Evolutionary conservation across 768 basidiomycete species (phyloP), one percentile per base, ranked within the genome.

Genomic region (Termitomyces sp.): DNA sequence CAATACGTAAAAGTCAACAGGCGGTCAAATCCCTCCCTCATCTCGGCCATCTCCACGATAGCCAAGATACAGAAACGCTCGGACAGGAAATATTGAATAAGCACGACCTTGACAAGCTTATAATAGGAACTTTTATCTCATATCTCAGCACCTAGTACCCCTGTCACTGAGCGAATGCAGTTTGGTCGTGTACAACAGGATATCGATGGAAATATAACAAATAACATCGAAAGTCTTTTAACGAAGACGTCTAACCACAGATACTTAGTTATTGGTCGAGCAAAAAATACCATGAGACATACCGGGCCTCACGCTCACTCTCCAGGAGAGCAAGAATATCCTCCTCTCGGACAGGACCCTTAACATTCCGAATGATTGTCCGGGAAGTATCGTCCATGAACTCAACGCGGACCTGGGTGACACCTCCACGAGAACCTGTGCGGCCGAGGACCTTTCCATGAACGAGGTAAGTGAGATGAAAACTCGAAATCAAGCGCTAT

Each of bases 251-350:
- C 77, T 77, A 42, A 6, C 24, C 44, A 51, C 11, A 34, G 12
- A 48, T 22, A 36, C 15, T 67, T 22, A 63, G 47, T 44, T 2
- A 30, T 8, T 16, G 27, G 20, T 45, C 16, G 31, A 42, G 4
- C 39, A 3, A 31, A n/a, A 55, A 6, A 27, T 13, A 39, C 11
- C 2, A 12, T 15, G 30, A 9, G 41, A 86, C 93, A 68, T 70
- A 97, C 97, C 97, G 93, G 69, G 97, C 97, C 82, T 99, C 97
- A 78, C 97, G 93, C 79, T 99, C 97, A 73, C 90, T 91, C 82
- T 99, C 97, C 71, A 98, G 81, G 65, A 99, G 81, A 66, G 95
- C 94, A 62, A 99, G 83, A 70, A 98, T 97, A 74, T 99, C 97
- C 75, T 95, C 85, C 77, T 94, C 90, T 63, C 93, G 81, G 60